Evolutionary conservation across 208 protist species (phyloP).

Genomic region (Angomonas deanei): DNA sequence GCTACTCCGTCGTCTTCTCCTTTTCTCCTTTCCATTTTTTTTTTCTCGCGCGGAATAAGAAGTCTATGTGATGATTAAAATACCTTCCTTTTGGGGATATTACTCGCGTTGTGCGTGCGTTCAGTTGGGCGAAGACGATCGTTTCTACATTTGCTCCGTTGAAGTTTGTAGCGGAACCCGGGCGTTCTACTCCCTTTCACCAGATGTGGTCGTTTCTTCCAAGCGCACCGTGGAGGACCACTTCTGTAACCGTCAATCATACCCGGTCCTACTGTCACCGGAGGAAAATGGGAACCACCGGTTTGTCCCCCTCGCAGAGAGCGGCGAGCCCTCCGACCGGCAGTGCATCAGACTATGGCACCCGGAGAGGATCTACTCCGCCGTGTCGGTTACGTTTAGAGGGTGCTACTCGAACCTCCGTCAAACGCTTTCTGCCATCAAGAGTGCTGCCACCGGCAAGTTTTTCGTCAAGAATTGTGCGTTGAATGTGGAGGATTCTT

Average conservation of each 20-base stretch:
- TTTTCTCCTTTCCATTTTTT: slow-evolving; percentile 7
- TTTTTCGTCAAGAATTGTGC: background rate
- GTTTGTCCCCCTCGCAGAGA: too few species aligned
- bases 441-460: background rate
- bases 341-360: too few species aligned
- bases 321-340: too few species aligned
- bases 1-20: slow-evolving; percentile 1
- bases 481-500: background rate
- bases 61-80: background rate
- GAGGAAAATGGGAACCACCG: too few species aligned
- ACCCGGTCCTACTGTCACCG: too few species aligned
- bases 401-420: background rate
- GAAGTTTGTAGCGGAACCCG: slow-evolving; percentile 9
- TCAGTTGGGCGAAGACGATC: slow-evolving; percentile 23
- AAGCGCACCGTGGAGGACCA: too few species aligned
- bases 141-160: slow-evolving; percentile 24
- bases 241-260: too few species aligned
- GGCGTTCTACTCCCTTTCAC: background rate
- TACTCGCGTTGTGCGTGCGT: slow-evolving; percentile 32
- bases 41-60: background rate
- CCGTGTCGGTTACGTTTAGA: background rate
- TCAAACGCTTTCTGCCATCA: background rate
- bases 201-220: background rate
- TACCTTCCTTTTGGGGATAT: background rate
- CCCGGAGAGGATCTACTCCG: background rate